Evolutionary conservation across 805 yeast species (phyloP).

Genomic region (Candida boleticola): DNA sequence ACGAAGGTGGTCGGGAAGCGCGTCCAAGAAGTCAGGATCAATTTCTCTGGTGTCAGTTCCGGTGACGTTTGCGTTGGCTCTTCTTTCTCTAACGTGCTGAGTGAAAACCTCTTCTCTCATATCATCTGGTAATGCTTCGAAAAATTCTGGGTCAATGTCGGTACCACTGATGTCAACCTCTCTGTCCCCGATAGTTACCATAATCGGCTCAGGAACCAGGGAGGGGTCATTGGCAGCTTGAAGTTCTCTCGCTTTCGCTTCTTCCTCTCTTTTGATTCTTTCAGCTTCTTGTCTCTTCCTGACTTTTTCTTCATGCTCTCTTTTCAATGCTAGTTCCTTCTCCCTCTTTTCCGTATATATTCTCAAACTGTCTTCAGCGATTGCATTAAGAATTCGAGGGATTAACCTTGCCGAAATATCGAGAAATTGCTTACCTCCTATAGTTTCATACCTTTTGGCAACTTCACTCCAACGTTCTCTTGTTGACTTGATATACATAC

Average conservation of each 20-base stretch:
- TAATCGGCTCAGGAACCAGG: constrained; percentile 46
- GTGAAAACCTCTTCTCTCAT: constrained; percentile 90
- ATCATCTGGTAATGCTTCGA: constrained; percentile 87
- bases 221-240: constrained; percentile 17
- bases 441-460: constrained; percentile 38
- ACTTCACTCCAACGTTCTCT: constrained; percentile 69
- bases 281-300: constrained; percentile 33
- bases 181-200: constrained; percentile 71
- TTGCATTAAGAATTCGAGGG: constrained; percentile 42
- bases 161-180: constrained; percentile 85
- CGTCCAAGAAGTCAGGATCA: constrained; percentile 77
- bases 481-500: constrained; percentile 45
- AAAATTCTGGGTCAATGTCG: constrained; percentile 87
- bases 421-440: constrained; percentile 3
- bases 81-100: constrained; percentile 75
- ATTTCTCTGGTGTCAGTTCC: constrained; percentile 57
- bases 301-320: constrained; percentile 27
- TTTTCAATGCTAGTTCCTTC: constrained; percentile 22
- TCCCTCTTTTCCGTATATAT: constrained; percentile 27
- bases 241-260: constrained; percentile 16
- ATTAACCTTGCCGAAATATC: constrained; percentile 10
- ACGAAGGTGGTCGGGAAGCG: constrained; percentile 69
- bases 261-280: constrained; percentile 18
- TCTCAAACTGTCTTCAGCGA: constrained; percentile 49
- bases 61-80: constrained; percentile 51